Evolutionary conservation across 2,329 filamentous ascomycete species (phyloP), one percentile per base, ranked within the genome.

Genomic region (Tolypocladium amazonense): DNA sequence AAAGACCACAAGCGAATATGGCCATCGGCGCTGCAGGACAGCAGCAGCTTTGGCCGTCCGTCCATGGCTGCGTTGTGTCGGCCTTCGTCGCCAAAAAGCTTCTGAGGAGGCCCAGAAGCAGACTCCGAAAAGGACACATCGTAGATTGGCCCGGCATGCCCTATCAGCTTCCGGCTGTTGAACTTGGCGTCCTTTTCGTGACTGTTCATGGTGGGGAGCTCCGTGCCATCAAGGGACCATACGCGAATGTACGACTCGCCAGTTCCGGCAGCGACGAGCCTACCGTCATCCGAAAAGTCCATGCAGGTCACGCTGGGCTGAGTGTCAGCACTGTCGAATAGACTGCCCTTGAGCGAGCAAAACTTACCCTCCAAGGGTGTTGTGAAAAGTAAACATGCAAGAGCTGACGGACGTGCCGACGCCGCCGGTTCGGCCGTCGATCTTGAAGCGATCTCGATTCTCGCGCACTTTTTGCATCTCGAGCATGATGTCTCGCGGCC

Each of bases 371-470:
- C 96, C 92, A 63, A 92, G 87, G 0, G 90, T 96, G 73, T 99
- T 99, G 78, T 99, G 94, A 70, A 97, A 96, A 0, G 94, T 99
- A 72, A 95, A 97, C 89, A 97, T 97, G 78, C 90, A 94, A 30
- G 95, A 88, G 68, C 92, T 96, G 61, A 97, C 81, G 33, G 87
- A 87, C 59, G 91, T 85, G 18, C 92, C 91, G 57, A 92, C 83
- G 11, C 92, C 93, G 20, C 91, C 90, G 15, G 89, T 93, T 39
- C 89, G 85, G 25, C 87, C 85, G 61, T 96, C 90, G 60, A 97
- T 93, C 70, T 86, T 88, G 72, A 97, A 96, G 23, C 93, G 84
- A 68, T 97, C 93, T 27, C 94, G 86, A 68, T 96, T 90, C 73
- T 99, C 94, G 64, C 91, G 90, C 12, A 97, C 86, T 71, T 93